Percentiles rank a stretch among this genome's conserved stretches.
Evolutionary conservation across 1,139 yeast genomes (phyloP).

Genomic region (Nakaseomyces bracarensis): DNA sequence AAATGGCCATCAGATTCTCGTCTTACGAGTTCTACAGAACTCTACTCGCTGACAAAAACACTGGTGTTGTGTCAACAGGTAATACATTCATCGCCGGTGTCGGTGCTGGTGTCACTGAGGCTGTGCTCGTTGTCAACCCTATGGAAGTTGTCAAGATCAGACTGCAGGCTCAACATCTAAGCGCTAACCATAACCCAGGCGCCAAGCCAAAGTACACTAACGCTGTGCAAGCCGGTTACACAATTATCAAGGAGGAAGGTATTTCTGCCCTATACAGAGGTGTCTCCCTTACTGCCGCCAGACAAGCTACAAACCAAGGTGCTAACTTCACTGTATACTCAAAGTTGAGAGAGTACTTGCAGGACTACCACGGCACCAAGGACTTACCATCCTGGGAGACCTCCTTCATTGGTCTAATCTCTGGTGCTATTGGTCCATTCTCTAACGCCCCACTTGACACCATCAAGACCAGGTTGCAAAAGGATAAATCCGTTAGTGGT

Average conservation of each 20-base stretch:
- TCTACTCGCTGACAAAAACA: slow-evolving; percentile 47
- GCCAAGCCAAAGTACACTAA: slow-evolving; percentile 72
- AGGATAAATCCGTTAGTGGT: slow-evolving; percentile 64
- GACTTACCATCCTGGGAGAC: slow-evolving; percentile 89
- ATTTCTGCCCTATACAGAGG: slow-evolving; percentile 85
- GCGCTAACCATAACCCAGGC: slow-evolving; percentile 27
- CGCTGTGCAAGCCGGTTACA: slow-evolving; percentile 84
- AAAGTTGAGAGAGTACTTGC: slow-evolving; percentile 64
- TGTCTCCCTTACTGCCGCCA: slow-evolving; percentile 89
- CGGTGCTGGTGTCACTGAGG: slow-evolving; percentile 96
- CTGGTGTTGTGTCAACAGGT: slow-evolving; percentile 65
- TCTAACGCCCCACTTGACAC: slow-evolving; percentile 97
- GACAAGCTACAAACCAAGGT: slow-evolving; percentile 98
- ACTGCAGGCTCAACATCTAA: slow-evolving; percentile 90
- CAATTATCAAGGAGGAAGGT: slow-evolving; percentile 88
- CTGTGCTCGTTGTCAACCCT: slow-evolving; percentile 88
- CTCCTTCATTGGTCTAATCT: slow-evolving; percentile 77
- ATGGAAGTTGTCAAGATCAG: slow-evolving; percentile 96
- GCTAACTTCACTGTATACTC: slow-evolving; percentile 96
- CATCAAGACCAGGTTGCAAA: slow-evolving; percentile 93
- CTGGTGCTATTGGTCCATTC: slow-evolving; percentile 97
- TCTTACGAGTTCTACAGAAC: slow-evolving; percentile 85
- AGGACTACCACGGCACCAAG: slow-evolving; percentile 54
- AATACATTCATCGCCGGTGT: slow-evolving; percentile 84
- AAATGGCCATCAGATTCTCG: slow-evolving; percentile 94